A percentile compares a stretch with the other conserved stretches of the same genome.
phyloP scores from a whole-genome alignment of 2,329 filamentous ascomycete species.

The Emericellopsis cladophorae region DNA sequence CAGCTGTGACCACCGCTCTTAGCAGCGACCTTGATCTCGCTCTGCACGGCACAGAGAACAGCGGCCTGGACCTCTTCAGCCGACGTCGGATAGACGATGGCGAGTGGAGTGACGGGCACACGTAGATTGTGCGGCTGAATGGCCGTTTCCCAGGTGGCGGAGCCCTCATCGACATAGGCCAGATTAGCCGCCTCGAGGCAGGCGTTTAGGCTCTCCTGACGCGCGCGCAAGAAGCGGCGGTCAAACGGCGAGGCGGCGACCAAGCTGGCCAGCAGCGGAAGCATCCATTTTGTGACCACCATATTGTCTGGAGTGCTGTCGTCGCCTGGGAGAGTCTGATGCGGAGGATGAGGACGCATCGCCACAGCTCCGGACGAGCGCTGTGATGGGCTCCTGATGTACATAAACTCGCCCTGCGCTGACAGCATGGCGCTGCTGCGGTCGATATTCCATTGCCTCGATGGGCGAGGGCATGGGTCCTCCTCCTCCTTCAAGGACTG shows the following conservation, averaged over 20 bases:
- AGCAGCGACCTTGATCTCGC: slow-evolving; percentile 32
- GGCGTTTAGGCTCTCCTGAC: slow-evolving; percentile 6
- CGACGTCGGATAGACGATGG: slow-evolving; percentile 17
- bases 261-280: background rate
- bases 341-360: too few species aligned
- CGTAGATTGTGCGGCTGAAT: slow-evolving; percentile 19
- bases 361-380: too few species aligned
- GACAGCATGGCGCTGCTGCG: too few species aligned
- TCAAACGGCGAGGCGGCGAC: background rate
- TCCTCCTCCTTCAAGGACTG: too few species aligned
- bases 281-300: background rate
- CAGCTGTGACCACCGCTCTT: slow-evolving; percentile 41
- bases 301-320: too few species aligned
- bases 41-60: slow-evolving; percentile 28
- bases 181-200: slow-evolving; percentile 12
- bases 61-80: slow-evolving; percentile 27
- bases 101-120: slow-evolving; percentile 15
- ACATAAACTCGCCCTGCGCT: too few species aligned
- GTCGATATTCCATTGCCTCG: too few species aligned
- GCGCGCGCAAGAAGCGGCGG: background rate
- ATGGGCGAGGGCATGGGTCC: too few species aligned
- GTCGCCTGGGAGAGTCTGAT: too few species aligned
- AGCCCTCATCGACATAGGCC: slow-evolving; percentile 7
- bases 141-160: slow-evolving; percentile 17
- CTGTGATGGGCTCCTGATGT: too few species aligned